Base-by-base conservation (phyloP, 495 filamentous ascomycete genomes). In the Daldinia loculata region DNA sequence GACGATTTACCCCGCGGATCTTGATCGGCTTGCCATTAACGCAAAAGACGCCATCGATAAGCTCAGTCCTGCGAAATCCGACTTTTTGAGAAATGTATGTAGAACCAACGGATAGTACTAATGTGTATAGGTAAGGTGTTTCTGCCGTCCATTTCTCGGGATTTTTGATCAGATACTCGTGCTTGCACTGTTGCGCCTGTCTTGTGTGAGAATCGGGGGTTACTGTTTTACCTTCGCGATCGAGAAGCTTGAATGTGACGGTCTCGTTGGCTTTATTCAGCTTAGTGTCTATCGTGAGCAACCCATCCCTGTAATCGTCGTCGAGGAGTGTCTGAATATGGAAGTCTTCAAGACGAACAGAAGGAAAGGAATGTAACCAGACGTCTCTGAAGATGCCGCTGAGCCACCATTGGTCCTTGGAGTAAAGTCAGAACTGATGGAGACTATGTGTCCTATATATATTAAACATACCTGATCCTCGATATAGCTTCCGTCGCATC, bases 311-410 rank as follows among this genome's bases (percentile, higher is more conserved):
- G 74, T 89, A 91, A 22, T 84, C 72, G 5, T 82, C 72, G 62
- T 91, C 86, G 3, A 92, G 80, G 15, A 81, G 43, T 0, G 90
- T 89, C 50, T 83, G 76, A 39, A 89, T 75, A 34, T 85, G 80
- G 63, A 90, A 80, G 56, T 93, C 89, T 67, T 90, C 82, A 55
- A 92, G 83, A 39, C 83, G 82, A 8, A 72, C 72, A 19, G 80
- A 76, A 15, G 89, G 87, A 63, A 92, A 91, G 1, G 85, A 85
- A 66, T 91, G 79, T 36, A 93, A 78, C 68, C 80, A 86, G 9
- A 93, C 89, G 63, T 92, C 89, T 52, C 91, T 82, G 71, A 92
- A 93, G 56, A 92, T 92, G 8, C 90, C 90, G 63, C 80, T 84
- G 6, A 88, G 75, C 84, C 86, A 86, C 84, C 84, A 86, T 69